These are phyloP conservation scores for Metschnikowia arizonensis DNA, from an alignment of 805 yeast species.

Conservation along the genomic window DNA sequence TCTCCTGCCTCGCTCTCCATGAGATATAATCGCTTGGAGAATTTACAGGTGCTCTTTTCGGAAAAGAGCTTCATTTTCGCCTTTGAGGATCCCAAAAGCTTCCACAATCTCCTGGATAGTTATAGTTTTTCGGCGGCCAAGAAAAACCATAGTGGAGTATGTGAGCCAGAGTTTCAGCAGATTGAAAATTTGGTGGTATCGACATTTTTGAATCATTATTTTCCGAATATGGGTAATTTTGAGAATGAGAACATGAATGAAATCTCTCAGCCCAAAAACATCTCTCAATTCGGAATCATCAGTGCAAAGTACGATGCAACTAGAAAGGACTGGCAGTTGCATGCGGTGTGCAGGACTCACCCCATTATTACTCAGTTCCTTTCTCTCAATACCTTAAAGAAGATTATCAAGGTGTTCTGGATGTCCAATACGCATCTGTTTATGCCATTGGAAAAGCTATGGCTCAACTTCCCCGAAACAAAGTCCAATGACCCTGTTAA, in stretches of 20 bases:
- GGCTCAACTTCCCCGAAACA: slow-evolving; percentile 25
- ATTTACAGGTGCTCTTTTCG: slow-evolving; percentile 47
- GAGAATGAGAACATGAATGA: no score
- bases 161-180: slow-evolving; percentile 18
- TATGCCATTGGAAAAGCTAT: slow-evolving; percentile 19
- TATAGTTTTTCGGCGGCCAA: slow-evolving; percentile 32
- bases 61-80: slow-evolving; percentile 44
- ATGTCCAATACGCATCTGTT: slow-evolving; percentile 34
- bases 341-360: slow-evolving; percentile 3
- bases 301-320: slow-evolving; percentile 34
- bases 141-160: slow-evolving; percentile 8
- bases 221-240: slow-evolving; percentile 15
- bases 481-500: slow-evolving; percentile 26
- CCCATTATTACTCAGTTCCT: slow-evolving; percentile 9
- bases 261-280: no score
- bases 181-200: slow-evolving; percentile 23
- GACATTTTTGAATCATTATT: slow-evolving; percentile 21
- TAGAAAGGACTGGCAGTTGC: slow-evolving; percentile 32
- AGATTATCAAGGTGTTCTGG: slow-evolving; percentile 12
- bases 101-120: slow-evolving; percentile 37
- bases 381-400: slow-evolving; percentile 10
- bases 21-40: slow-evolving; percentile 62
- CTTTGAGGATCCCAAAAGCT: slow-evolving; percentile 31
- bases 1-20: slow-evolving; percentile 72
- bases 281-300: no score